phyloP scores from a whole-genome alignment of 1,284 basidiomycete genomes.

The Pseudomicrostroma phylloplanum region DNA sequence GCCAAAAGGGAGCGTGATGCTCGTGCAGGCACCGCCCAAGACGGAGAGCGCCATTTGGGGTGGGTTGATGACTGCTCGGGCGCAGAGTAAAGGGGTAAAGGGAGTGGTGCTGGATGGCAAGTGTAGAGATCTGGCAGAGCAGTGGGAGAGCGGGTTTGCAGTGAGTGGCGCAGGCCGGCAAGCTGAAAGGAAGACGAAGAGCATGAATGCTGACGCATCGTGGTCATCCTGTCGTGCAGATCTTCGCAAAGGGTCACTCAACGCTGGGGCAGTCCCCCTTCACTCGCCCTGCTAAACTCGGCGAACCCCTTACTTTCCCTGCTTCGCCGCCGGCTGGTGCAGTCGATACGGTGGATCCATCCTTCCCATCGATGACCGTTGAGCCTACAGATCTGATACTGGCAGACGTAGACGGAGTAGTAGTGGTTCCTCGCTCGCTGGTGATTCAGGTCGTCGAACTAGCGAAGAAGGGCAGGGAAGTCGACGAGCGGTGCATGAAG shows the following conservation, averaged over 20 bases:
- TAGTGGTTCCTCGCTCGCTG: constrained; percentile 65
- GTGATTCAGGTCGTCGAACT: constrained; percentile 61
- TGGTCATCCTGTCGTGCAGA: too few relatives aligned
- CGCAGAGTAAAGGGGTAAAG: constrained; percentile 62
- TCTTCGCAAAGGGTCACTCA: constrained; percentile 67
- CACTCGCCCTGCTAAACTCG: constrained; percentile 59
- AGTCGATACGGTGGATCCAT: constrained; percentile 11
- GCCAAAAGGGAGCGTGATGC: constrained; percentile 63
- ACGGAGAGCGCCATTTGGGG: constrained; percentile 82
- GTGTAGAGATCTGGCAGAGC: constrained; percentile 74
- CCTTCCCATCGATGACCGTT: constrained; percentile 58
- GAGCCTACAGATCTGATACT: constrained; percentile 75
- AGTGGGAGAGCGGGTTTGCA: constrained; percentile 60
- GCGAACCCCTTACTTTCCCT: neutral
- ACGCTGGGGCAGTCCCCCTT: constrained; percentile 83
- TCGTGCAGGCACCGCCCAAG: constrained; percentile 74
- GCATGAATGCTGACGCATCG: neutral
- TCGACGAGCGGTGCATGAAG: constrained; percentile 68
- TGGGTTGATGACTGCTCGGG: constrained; percentile 80
- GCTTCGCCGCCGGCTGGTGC: neutral
- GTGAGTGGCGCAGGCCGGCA: constrained; percentile 14
- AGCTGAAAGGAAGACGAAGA: too few relatives aligned
- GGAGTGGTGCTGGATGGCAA: constrained; percentile 74
- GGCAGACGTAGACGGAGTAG: constrained; percentile 83
- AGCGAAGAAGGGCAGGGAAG: constrained; percentile 60